Conservation (phyloP, 345 rosid species). For the Eutrema heterophyllum region DNA sequence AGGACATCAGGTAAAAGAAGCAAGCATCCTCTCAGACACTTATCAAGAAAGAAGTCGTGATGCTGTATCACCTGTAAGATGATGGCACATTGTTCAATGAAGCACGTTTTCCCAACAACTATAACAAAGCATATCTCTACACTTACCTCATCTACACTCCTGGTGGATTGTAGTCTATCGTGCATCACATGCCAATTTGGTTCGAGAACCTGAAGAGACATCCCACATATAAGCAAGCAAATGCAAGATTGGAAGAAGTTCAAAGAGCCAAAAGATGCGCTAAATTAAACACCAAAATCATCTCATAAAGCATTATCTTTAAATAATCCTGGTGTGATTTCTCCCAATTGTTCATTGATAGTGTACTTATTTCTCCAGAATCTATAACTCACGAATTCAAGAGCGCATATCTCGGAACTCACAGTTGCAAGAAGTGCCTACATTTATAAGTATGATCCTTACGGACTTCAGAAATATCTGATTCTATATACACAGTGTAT, state of each 20-base stretch:
- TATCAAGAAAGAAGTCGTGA: conserved; percentile 90
- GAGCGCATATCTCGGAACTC: background rate
- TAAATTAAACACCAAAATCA: conserved; percentile 4
- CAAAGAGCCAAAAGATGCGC: background rate
- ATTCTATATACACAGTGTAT: background rate
- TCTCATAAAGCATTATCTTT: background rate
- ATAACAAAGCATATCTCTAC: background rate
- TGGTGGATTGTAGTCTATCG: conserved; percentile 63
- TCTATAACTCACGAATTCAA: background rate
- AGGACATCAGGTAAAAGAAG: conserved; percentile 91
- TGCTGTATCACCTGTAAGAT: conserved; percentile 72
- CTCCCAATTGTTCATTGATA: background rate
- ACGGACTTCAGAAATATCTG: background rate
- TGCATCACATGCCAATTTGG: conserved; percentile 97
- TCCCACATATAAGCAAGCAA: conserved; percentile 8
- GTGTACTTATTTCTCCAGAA: background rate
- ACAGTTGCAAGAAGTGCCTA: conserved; percentile 4
- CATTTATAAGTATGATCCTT: background rate
- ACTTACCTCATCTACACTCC: conserved; percentile 85
- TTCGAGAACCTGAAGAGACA: conserved; percentile 73
- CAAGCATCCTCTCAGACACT: conserved; percentile 89
- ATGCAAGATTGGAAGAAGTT: background rate
- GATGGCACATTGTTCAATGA: conserved; percentile 12
- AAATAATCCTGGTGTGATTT: background rate
- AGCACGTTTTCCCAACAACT: background rate